phyloP scores from a whole-genome alignment of 192 early-diverging fungal genomes.

The Chytriomyces sp. region DNA sequence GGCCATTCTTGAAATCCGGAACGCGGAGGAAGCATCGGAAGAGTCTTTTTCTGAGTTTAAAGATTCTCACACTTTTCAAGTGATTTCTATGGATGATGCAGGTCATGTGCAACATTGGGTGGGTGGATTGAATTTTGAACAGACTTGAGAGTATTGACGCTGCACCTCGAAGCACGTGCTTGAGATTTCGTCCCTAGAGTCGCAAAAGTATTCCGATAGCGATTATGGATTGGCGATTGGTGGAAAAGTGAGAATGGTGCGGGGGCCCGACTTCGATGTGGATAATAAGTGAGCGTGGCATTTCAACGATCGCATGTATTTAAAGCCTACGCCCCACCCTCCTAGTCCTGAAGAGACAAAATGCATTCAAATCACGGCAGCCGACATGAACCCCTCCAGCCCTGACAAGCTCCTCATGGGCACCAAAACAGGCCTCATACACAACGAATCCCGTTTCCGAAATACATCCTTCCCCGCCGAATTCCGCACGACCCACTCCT shows the following conservation, averaged over 20 bases:
- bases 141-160: too few relatives aligned
- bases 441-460: slow-evolving; percentile 39
- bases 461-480: slow-evolving; percentile 28
- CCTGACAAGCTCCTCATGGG: slow-evolving; percentile 36
- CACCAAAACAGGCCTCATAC: slow-evolving; percentile 28
- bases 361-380: background rate
- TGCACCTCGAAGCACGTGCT: background rate
- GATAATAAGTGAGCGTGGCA: background rate
- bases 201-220: slow-evolving; percentile 24
- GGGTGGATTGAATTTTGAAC: too few relatives aligned
- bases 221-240: slow-evolving; percentile 51
- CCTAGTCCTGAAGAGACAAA: slow-evolving; percentile 10
- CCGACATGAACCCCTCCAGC: background rate
- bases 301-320: background rate
- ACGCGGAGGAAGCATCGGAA: background rate
- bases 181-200: slow-evolving; percentile 16
- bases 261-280: slow-evolving; percentile 24
- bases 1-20: background rate
- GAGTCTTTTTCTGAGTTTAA: background rate
- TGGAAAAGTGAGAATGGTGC: slow-evolving; percentile 35
- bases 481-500: slow-evolving; percentile 8
- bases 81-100: slow-evolving; percentile 42
- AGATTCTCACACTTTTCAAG: slow-evolving; percentile 25
- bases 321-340: background rate
- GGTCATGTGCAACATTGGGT: slow-evolving; percentile 50